Evolutionary conservation across 177 flowering plant species (phyloP), one percentile per base, ranked within the genome.

Genomic region (Vitis hybrid): DNA sequence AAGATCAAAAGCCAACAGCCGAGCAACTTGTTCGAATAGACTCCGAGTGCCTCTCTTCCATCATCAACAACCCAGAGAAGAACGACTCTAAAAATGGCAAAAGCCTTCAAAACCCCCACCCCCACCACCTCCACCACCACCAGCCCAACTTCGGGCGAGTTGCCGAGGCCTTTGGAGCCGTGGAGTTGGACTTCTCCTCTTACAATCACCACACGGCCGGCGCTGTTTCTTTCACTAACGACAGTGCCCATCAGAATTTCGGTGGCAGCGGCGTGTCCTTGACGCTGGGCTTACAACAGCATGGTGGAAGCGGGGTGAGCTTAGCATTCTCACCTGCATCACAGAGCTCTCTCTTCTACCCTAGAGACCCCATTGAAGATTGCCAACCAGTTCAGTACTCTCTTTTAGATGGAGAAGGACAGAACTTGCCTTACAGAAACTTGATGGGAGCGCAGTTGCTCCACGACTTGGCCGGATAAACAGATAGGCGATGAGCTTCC

Each of bases 281-380:
- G 68, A 94, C 98, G 2, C 65, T 94, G 71, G 98, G 98, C 66
- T 69, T 94, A 68, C 97, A 90, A 70, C 98, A 92, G 75, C 92
- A 90, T 65, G 96, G 89, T 7, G 87, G 82, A 2, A 73, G 70
- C 59, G 87, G 90, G 10, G 84, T 85, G 81, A 84, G 86, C 68
- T 66, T 91, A 52, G 84, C 85, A 8, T 87, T 86, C 75, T 83
- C 91, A 2, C 76, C 94, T 0, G 67, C 83, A 0, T 67, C 86
- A 1, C 87, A 85, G 52, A 79, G 75, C 39, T 83, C 93, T 6
- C 74, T 89, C 15, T 87, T 85, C 71, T 89, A 83, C 75, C 19
- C 83, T 20, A 83, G 91, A 72, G 90, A 84, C 14, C 87, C 84
- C 13, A 81, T 83, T 29, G 92, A 87, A 60, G 90, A 89, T 56